Base-by-base conservation (phyloP, 306 rosid species). In the Mimosa pudica region DNA sequence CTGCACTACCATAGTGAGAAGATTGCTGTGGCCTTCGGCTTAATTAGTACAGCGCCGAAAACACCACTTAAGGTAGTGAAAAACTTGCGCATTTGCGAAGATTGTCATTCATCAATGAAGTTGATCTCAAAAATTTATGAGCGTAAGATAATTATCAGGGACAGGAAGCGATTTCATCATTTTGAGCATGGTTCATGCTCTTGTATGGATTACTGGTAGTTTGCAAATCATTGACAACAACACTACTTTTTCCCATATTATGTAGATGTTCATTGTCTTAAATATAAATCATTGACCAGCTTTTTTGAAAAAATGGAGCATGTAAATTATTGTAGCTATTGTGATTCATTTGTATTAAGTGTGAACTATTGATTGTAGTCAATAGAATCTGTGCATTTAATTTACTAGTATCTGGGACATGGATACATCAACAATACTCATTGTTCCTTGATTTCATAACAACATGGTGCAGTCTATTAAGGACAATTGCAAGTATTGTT, bases 161-260 rank as follows among this genome's bases (percentile, higher is more conserved):
- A 94, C 45, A 83, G 96, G 68, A 92, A 90, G 71, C 90, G 94
- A 7, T 94, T 92, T 84, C 96, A 92, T 89, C 98, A 92, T 84
- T 90, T 94, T 67, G 88, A 90, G 74, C 71, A 85, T 47, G 96
- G 96, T 32, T 78, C 77, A 6, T 93, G 98, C 83, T 93, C 97
- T 78, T 93, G 97, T 82, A 85, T 78, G 92, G 97, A 92, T 64
- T 92, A 85, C 83, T 94, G 98, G 98, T 92, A 88, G 85, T 64
- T 69, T 75, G 74, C 77, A 62, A 54, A 73, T 32, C 7, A 13
- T 60, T 41, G n/a, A 44, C 58, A 76, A 44, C 58, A 76, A 54
- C 45, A 17, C 54, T 52, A 18, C 46, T 36, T 20, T 32, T 55
- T 46, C 7, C 12, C 7, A 64, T 47, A 18, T 55, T 18, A 1